A percentile compares a stretch with the other conserved stretches of the same genome.
Conservation (phyloP, 305 asterid genomes). For the Withania somnifera region DNA sequence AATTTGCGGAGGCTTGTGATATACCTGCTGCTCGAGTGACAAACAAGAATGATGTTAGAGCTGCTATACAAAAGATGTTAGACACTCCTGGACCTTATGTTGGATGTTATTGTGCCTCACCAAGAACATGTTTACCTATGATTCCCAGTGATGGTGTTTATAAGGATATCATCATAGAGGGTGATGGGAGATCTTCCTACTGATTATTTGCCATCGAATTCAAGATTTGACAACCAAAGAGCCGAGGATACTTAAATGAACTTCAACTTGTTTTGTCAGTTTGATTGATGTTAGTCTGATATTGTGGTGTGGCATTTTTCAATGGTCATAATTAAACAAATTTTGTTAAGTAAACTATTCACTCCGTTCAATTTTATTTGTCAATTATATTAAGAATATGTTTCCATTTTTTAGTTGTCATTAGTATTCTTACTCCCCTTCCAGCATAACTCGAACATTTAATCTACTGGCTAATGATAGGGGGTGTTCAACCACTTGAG, state of each 20-base stretch:
- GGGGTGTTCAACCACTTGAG: no score
- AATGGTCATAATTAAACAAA: background rate
- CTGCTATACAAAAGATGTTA: conserved; percentile 31
- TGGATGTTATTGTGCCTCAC: conserved; percentile 40
- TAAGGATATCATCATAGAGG: conserved; percentile 32
- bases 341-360: background rate
- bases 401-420: background rate
- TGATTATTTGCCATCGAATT: background rate
- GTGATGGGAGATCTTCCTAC: conserved; percentile 26
- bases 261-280: no score
- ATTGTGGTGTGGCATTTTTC: background rate
- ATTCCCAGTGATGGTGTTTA: conserved; percentile 30
- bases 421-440: no score
- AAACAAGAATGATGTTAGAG: conserved; percentile 15
- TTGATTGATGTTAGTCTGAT: no score
- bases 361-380: background rate
- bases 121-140: conserved; percentile 39
- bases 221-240: background rate
- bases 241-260: background rate
- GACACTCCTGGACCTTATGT: conserved; percentile 41
- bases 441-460: no score
- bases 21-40: conserved; percentile 33
- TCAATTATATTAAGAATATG: background rate
- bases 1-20: conserved; percentile 39
- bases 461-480: no score